These are phyloP conservation scores for Lactifluus pinguis DNA, from an alignment of 768 basidiomycete genomes.

Conservation along the genomic window DNA sequence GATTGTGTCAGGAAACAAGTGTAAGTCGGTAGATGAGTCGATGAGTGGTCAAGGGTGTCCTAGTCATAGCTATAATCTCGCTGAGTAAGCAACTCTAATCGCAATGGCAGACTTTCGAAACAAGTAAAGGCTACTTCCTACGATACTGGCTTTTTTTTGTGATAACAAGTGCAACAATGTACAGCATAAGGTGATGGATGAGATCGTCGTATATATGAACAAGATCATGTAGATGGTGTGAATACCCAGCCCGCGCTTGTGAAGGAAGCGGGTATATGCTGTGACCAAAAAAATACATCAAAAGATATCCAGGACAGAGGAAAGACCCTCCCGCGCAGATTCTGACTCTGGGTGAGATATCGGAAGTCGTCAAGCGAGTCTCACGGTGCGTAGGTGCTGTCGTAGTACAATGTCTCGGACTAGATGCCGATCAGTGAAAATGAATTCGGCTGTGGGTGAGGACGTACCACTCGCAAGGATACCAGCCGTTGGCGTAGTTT, in stretches of 20 bases:
- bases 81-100: slow-evolving; percentile 10
- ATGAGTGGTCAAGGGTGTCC: not conserved
- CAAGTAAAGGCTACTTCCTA: not conserved
- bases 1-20: not conserved
- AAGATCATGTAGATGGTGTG: not conserved
- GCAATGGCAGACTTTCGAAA: not conserved
- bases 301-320: not conserved
- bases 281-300: not conserved
- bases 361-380: slow-evolving; percentile 8
- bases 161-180: not conserved
- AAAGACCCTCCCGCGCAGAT: not conserved
- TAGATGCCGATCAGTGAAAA: slow-evolving; percentile 8
- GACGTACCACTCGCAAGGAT: slow-evolving; percentile 67
- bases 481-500: slow-evolving; percentile 62
- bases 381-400: slow-evolving; percentile 16
- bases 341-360: not conserved
- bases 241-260: not conserved
- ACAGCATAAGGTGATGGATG: not conserved
- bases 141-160: not conserved
- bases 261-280: not conserved
- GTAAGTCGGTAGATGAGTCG: not conserved
- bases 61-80: not conserved
- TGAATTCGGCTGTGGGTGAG: not conserved
- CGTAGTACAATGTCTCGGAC: slow-evolving; percentile 20
- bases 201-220: slow-evolving; percentile 3